A percentile compares a stretch with the other conserved stretches of the same genome.
Evolutionary conservation across 1,139 yeast species (phyloP).

Genomic region (Sugiyamaella neomexicana): DNA sequence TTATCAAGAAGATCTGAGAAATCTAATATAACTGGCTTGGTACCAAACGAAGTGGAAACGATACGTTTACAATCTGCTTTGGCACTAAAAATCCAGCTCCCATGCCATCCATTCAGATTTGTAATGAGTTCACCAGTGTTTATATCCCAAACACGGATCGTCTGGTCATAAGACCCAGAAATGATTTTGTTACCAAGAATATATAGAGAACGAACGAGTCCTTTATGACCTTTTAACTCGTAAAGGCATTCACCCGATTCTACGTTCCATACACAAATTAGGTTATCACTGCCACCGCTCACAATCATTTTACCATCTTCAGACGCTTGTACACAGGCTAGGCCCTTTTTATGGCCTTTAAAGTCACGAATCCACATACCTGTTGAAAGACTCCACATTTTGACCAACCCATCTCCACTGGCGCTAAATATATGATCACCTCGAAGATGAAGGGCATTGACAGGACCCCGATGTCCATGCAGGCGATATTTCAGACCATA

Average conservation of each 20-base stretch:
- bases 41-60: conserved; percentile 40
- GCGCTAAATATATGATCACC: conserved; percentile 39
- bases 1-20: conserved; percentile 35
- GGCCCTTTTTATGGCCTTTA: conserved; percentile 41
- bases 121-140: conserved; percentile 33
- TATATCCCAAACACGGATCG: conserved; percentile 42
- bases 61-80: conserved; percentile 36
- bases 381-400: conserved; percentile 36
- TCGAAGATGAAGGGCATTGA: conserved; percentile 38
- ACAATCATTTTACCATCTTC: conserved; percentile 31
- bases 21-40: conserved; percentile 39
- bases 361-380: conserved; percentile 33
- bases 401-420: conserved; percentile 41
- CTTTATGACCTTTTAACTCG: conserved; percentile 37
- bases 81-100: conserved; percentile 42
- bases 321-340: conserved; percentile 41
- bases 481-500: conserved; percentile 27
- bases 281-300: conserved; percentile 43
- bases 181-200: conserved; percentile 34
- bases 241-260: conserved; percentile 35
- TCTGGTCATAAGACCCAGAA: conserved; percentile 43
- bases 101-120: conserved; percentile 38
- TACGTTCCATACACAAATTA: conserved; percentile 40
- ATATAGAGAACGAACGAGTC: conserved; percentile 39
- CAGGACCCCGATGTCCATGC: conserved; percentile 41